Conservation (phyloP, 2,329 filamentous ascomycete species). For the Xylariomycetidae sp. region DNA sequence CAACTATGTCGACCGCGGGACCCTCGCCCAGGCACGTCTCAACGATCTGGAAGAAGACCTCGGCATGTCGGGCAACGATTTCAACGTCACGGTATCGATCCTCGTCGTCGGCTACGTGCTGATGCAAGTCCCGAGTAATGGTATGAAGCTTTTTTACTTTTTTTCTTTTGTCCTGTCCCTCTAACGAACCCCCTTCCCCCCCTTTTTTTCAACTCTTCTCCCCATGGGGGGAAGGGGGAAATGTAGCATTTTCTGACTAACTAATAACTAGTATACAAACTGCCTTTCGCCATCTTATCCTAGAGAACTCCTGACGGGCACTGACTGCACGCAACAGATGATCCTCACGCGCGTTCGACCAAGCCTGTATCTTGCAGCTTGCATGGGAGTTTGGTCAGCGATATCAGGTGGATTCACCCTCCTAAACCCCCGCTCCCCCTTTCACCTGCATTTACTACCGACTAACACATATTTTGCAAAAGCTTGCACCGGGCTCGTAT, state of each 20-base stretch:
- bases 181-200: too few species aligned
- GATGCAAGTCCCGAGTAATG: constrained; percentile 35
- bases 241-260: too few species aligned
- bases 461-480: neutral
- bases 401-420: constrained; percentile 32
- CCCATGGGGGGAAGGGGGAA: too few species aligned
- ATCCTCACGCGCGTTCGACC: constrained; percentile 37
- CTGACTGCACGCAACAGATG: too few species aligned
- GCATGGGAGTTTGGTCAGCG: constrained; percentile 37
- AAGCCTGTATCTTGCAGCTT: constrained; percentile 36
- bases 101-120: constrained; percentile 36
- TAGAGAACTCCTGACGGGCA: too few species aligned
- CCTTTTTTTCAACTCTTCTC: too few species aligned
- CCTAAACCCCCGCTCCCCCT: too few species aligned
- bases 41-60: constrained; percentile 39
- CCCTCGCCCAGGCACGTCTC: constrained; percentile 43
- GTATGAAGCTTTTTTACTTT: too few species aligned
- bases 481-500: constrained; percentile 32
- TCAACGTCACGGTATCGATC: constrained; percentile 33
- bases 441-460: neutral
- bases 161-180: too few species aligned
- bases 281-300: too few species aligned
- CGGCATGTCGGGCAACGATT: constrained; percentile 32
- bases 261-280: too few species aligned
- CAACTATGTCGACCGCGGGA: constrained; percentile 32